A percentile compares a stretch with the other conserved stretches of the same genome.
Evolutionary conservation across 2,329 filamentous ascomycete genomes (phyloP).

Genomic region (Fusarium drepaniforme): DNA sequence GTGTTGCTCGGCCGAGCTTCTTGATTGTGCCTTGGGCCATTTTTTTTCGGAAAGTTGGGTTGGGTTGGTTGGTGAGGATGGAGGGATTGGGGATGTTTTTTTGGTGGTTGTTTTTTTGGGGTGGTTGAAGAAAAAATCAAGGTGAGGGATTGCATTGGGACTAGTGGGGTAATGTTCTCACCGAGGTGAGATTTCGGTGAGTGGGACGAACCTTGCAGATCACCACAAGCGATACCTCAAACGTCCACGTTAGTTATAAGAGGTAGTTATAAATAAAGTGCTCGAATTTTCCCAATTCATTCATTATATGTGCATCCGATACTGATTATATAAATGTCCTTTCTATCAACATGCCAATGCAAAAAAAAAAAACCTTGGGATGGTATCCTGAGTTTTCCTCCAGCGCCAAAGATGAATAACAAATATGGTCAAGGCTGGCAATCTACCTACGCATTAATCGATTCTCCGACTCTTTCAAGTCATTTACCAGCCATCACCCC

Average conservation of each 20-base stretch:
- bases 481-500: constrained; percentile 74
- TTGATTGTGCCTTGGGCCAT: constrained; percentile 71
- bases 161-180: constrained; percentile 13
- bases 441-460: neutral
- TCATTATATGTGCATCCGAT: neutral
- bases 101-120: neutral
- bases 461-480: neutral
- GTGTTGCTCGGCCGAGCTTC: constrained; percentile 56
- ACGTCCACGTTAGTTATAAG: neutral
- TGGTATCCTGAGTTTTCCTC: constrained; percentile 37
- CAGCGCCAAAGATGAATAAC: constrained; percentile 12
- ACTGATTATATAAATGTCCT: constrained; percentile 9
- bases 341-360: constrained; percentile 25
- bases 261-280: neutral
- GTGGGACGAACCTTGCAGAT: neutral
- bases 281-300: neutral
- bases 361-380: constrained; percentile 2
- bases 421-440: constrained; percentile 17
- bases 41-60: neutral
- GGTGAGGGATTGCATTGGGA: constrained; percentile 21
- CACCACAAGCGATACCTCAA: neutral
- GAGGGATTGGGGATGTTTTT: neutral
- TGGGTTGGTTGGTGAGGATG: constrained; percentile 50
- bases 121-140: constrained; percentile 35
- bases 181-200: constrained; percentile 12